Evolutionary conservation across 1,284 basidiomycete genomes (phyloP), one percentile per base, ranked within the genome.

Genomic region (Phlebopus sp.): DNA sequence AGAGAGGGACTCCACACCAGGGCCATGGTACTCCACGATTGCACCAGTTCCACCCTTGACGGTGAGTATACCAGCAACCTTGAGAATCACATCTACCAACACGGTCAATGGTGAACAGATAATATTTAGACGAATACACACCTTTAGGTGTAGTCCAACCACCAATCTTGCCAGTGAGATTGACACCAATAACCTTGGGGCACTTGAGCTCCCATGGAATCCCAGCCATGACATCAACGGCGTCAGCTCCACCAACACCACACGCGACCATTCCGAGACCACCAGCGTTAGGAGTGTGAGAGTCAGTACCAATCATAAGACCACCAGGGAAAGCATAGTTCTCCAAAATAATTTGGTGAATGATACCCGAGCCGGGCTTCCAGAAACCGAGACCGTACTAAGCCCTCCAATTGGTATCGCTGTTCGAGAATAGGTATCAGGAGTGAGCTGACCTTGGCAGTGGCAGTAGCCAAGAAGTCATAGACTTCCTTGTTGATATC

Each of bases 121-220:
- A 19, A 18, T 14, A 11, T 17, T 7, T 2, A 31, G 32, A 27
- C 31, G 27, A 13, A 31, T 55, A 4, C 42, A 41, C 46, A 91
- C 90, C 91, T 80, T 99, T 99, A 56, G 96, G 92, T 47, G 96
- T 89, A 42, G 97, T 96, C 97, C 97, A 99, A 60, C 96, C 97
- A 56, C 79, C 69, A 64, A 99, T 91, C 75, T 95, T 89, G 63
- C 97, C 96, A 62, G 88, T 94, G 53, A 99, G 81, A 70, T 97
- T 92, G 55, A 99, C 93, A 78, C 96, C 96, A 58, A 98, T 96
- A 57, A 95, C 92, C 82, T 97, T 97, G 67, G 96, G 96, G 71
- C 93, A 95, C 77, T 98, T 98, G 59, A 99, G 84, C 74, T 99
- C 96, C 96, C 96, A 99, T 62, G 96, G 96, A 64, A 97, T 84